Conservation (phyloP, 2,329 filamentous ascomycete genomes). For the Penicillium digitatum region DNA sequence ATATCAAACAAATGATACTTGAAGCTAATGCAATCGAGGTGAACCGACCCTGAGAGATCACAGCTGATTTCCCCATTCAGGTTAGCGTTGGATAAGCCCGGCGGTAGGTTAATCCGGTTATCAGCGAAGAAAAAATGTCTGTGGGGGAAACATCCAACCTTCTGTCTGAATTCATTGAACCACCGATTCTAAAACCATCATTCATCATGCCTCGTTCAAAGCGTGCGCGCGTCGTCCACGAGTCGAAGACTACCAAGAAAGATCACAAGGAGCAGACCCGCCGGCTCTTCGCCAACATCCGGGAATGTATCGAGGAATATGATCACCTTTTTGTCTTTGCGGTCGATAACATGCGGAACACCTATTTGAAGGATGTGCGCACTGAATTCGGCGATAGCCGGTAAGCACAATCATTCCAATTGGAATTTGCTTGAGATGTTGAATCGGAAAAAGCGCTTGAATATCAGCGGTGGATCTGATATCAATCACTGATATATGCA, state of each 20-base stretch:
- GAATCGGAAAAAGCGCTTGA: background rate
- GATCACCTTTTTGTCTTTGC: constrained; percentile 89
- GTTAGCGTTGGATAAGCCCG: constrained; percentile 38
- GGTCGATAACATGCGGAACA: constrained; percentile 98
- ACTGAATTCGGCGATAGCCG: constrained; percentile 78
- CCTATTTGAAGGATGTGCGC: constrained; percentile 85
- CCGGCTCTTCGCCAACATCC: constrained; percentile 82
- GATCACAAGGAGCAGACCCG: constrained; percentile 82
- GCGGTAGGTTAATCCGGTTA: constrained; percentile 37
- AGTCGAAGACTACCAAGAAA: constrained; percentile 91
- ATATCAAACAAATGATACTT: background rate
- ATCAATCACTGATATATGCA: constrained; percentile 1
- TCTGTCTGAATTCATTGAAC: constrained; percentile 10
- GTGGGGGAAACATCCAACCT: constrained; percentile 22
- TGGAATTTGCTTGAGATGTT: background rate
- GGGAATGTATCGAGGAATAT: constrained; percentile 78
- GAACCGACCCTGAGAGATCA: background rate
- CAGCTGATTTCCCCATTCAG: constrained; percentile 34
- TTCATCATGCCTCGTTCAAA: constrained; percentile 89
- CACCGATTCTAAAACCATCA: constrained; percentile 4
- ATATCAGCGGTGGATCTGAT: constrained; percentile 4
- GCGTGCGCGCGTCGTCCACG: constrained; percentile 81
- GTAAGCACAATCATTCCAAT: constrained; percentile 47
- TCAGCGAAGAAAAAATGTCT: constrained; percentile 39
- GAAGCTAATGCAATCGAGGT: background rate